These are phyloP conservation scores for Aspergillus avenaceus DNA, from an alignment of 495 filamentous ascomycete genomes.

Conservation along the genomic window DNA sequence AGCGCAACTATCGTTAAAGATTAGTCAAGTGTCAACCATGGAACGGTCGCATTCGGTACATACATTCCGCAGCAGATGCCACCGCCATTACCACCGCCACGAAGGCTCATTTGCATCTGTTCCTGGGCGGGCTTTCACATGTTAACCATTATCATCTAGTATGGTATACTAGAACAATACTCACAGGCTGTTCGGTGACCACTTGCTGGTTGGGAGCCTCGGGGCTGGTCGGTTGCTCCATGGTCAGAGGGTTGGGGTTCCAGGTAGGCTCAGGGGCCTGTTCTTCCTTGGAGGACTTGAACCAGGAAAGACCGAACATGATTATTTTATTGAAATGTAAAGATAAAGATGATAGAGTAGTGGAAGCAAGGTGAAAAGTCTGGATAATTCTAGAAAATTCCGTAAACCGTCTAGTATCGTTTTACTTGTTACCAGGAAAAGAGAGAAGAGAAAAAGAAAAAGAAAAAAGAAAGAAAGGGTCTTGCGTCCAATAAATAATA, in stretches of 20 bases:
- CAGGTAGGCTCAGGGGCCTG: constrained; percentile 20
- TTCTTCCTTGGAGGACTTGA: constrained; percentile 36
- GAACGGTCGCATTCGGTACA: no score
- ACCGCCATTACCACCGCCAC: constrained; percentile 37
- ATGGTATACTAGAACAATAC: no score
- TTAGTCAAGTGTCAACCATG: no score
- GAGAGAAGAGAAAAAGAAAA: not conserved
- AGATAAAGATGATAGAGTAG: not conserved
- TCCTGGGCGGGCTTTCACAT: constrained; percentile 27
- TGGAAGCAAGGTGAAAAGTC: not conserved
- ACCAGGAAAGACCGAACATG: constrained; percentile 34
- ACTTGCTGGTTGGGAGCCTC: constrained; percentile 25
- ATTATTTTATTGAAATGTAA: constrained; percentile 15
- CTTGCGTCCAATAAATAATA: not conserved
- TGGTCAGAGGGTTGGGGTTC: constrained; percentile 28
- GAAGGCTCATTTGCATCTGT: constrained; percentile 35
- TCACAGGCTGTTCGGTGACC: constrained; percentile 35
- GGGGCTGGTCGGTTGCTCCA: constrained; percentile 37
- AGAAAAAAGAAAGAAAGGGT: not conserved
- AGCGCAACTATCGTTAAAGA: constrained; percentile 40
- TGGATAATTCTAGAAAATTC: no score
- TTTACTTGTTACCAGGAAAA: not conserved
- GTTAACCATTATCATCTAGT: not conserved
- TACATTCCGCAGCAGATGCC: constrained; percentile 46
- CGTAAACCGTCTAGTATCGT: no score